Evolutionary conservation across 2,329 filamentous ascomycete species (phyloP), one percentile per base, ranked within the genome.

Genomic region (Xylaria sp.): DNA sequence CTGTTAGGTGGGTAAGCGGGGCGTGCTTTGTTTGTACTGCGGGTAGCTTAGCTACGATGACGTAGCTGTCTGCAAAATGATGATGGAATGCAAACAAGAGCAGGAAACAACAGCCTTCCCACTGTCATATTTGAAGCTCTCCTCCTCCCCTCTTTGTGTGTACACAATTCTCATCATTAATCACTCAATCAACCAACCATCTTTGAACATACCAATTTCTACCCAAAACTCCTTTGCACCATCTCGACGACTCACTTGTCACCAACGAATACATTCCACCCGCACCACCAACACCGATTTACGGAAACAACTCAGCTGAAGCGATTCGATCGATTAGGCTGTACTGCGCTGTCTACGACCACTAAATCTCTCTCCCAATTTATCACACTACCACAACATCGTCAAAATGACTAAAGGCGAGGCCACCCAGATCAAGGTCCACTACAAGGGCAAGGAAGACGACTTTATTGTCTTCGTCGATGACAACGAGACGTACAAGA

Each of bases 401-500:
- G 65, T 70, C 81, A 86, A 76, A 70, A 93, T 93, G 91, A 82
- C 89, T 80, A 90, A 90, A 79, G 92, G 90, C 83, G 91, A 93
- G 83, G 86, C 87, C 72, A 79, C 81, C 69, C 87, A 90, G 81
- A 86, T 85, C 83, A 97, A 96, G 85, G 87, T 97, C 82, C 91
- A 95, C 88, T 94, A 89, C 90, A 92, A 94, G 87, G 93, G 93
- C 82, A 72, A 78, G 67, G 79, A 81, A 36, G 86, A 89, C 42
- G 86, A 89, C 79, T 89, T 86, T 76, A 77, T 89, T 77, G 79
- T 89, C 79, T 88, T 89, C 74, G 78, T 89, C 58, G 87, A 89
- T 71, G 86, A 88, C 73, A 73, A 79, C 63, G 82, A 92, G 69
- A 85, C 86, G 57, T 89, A 93, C 76, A 85, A 92, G 81, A 90